phyloP scores from a whole-genome alignment of 2,329 filamentous ascomycete species.

The Paecilomyces variotii region DNA sequence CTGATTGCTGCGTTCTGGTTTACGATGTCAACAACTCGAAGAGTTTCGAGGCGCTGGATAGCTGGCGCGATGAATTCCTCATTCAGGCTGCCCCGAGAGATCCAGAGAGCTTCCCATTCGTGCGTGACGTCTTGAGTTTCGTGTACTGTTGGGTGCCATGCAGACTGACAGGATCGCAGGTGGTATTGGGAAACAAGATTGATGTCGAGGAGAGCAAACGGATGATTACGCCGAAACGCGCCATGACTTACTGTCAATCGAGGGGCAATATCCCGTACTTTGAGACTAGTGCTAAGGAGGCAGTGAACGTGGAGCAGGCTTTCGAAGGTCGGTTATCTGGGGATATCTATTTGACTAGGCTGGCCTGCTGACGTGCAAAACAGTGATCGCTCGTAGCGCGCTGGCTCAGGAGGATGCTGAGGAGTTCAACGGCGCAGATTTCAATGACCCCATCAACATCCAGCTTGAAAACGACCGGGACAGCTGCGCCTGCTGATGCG shows the following conservation, averaged over 20 bases:
- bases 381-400: conserved; percentile 93
- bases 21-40: conserved; percentile 99
- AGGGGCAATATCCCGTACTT: conserved; percentile 98
- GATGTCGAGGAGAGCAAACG: conserved; percentile 97
- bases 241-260: conserved; percentile 94
- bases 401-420: conserved; percentile 95
- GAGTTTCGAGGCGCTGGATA: conserved; percentile 96
- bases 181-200: conserved; percentile 97
- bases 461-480: conserved; percentile 90
- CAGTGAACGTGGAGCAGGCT: conserved; percentile 90
- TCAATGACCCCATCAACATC: conserved; percentile 96
- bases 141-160: neutral
- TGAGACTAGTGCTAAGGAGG: conserved; percentile 98
- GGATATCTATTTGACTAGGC: neutral
- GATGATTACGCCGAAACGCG: conserved; percentile 91
- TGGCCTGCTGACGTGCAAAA: conserved; percentile 1
- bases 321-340: conserved; percentile 54
- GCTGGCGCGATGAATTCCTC: conserved; percentile 96
- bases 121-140: conserved; percentile 42
- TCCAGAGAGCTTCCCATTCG: conserved; percentile 95
- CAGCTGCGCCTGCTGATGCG: conserved; percentile 76
- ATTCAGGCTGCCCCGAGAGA: conserved; percentile 96
- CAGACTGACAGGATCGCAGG: conserved; percentile 40
- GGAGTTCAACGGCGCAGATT: conserved; percentile 85
- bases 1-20: conserved; percentile 95